Evolutionary conservation across 2,329 filamentous ascomycete species (phyloP).

Genomic region (Penicillium frequentans): DNA sequence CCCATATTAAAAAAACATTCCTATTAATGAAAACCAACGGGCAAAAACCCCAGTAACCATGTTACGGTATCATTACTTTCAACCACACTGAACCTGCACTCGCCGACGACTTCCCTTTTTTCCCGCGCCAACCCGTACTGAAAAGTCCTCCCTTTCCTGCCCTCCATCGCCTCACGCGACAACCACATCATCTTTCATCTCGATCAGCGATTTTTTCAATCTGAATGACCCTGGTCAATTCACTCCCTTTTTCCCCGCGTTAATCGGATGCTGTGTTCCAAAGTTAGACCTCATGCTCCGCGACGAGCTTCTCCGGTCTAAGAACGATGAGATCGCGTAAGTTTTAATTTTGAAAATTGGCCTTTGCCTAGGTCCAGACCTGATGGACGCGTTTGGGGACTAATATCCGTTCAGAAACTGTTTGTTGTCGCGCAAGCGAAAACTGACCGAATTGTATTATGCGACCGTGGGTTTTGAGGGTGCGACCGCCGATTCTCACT

Average conservation of each 20-base stretch:
- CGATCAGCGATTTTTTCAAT: constrained; percentile 46
- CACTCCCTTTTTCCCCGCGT: constrained; percentile 44
- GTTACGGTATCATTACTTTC: constrained; percentile 2
- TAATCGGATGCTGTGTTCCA: constrained; percentile 52
- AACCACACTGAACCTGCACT: constrained; percentile 4
- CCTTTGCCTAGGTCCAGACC: constrained; percentile 14
- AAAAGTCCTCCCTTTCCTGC: constrained; percentile 37
- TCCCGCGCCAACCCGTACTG: constrained; percentile 26
- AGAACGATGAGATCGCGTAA: constrained; percentile 54
- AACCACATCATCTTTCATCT: constrained; percentile 44
- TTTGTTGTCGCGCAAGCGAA: constrained; percentile 83
- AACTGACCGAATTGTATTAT: constrained; percentile 84
- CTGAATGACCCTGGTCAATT: constrained; percentile 44
- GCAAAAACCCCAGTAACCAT: constrained; percentile 1
- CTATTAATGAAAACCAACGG: background rate
- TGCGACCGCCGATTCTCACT: constrained; percentile 53
- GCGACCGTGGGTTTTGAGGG: constrained; percentile 62
- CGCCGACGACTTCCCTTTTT: constrained; percentile 11
- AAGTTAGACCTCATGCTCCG: constrained; percentile 51
- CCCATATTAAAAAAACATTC: background rate
- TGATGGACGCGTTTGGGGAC: constrained; percentile 26
- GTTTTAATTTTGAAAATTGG: constrained; percentile 37
- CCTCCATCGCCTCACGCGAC: constrained; percentile 39
- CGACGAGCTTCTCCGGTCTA: constrained; percentile 51
- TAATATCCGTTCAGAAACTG: constrained; percentile 47